Conservation (phyloP, 768 basidiomycete genomes). For the Cyclocybe aegerita region DNA sequence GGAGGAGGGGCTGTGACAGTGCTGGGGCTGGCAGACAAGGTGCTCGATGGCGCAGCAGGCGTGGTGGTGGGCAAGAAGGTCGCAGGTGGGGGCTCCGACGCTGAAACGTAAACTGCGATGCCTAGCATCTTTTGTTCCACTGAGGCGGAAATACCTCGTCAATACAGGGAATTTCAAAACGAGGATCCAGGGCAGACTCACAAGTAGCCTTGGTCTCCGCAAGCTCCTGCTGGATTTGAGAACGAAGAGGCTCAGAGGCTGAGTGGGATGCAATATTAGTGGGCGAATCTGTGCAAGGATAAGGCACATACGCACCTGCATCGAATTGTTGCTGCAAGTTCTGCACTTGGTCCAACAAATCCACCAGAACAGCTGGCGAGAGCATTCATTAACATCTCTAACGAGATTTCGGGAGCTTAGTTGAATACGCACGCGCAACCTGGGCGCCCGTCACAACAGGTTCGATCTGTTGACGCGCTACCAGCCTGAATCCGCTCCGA, state of each 20-base stretch:
- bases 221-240: not conserved
- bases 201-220: constrained; percentile 4
- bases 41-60: not conserved
- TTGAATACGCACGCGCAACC: constrained; percentile 12
- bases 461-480: constrained; percentile 9
- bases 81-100: not conserved
- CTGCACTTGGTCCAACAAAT: constrained; percentile 19
- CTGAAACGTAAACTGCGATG: constrained; percentile 10
- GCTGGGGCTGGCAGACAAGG: constrained; percentile 1
- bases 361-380: constrained; percentile 17
- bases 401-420: not conserved
- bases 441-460: constrained; percentile 8
- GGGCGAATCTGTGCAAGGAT: not conserved
- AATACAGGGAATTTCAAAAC: not conserved
- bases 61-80: not conserved
- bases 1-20: constrained; percentile 1
- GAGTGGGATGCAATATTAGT: no score
- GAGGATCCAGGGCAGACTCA: constrained; percentile 1
- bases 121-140: constrained; percentile 14
- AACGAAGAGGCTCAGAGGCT: no score
- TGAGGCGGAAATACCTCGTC: not conserved
- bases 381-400: not conserved
- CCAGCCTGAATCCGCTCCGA: not conserved
- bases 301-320: constrained; percentile 7
- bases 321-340: constrained; percentile 16